Conservation (phyloP, 1,284 basidiomycete species). For the Malassezia restricta region DNA sequence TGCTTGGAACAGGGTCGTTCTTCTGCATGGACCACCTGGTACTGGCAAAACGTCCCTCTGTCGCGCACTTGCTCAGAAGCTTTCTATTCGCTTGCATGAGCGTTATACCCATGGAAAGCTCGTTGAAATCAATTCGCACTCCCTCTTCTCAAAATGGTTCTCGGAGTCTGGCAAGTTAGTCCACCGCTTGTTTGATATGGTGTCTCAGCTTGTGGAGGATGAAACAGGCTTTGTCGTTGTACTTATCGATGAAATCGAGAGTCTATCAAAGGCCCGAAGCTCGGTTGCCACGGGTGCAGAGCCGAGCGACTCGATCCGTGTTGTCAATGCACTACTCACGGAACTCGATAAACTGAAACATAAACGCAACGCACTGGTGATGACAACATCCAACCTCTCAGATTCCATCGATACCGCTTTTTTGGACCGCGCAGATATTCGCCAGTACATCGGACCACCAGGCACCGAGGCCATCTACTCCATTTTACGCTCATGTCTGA, state of each 20-base stretch:
- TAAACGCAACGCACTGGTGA: slow-evolving; percentile 80
- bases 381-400: slow-evolving; percentile 91
- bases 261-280: slow-evolving; percentile 78
- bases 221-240: slow-evolving; percentile 83
- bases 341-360: slow-evolving; percentile 91
- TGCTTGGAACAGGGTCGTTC: slow-evolving; percentile 83
- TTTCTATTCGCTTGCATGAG: slow-evolving; percentile 75
- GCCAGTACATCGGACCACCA: slow-evolving; percentile 84
- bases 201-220: slow-evolving; percentile 76
- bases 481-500: slow-evolving; percentile 71
- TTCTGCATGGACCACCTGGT: slow-evolving; percentile 91
- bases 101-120: slow-evolving; percentile 75
- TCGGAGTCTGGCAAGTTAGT: slow-evolving; percentile 97
- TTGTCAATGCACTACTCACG: slow-evolving; percentile 91
- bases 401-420: slow-evolving; percentile 92
- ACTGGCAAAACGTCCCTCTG: slow-evolving; percentile 95
- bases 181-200: slow-evolving; percentile 75
- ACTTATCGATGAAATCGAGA: slow-evolving; percentile 95
- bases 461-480: slow-evolving; percentile 81
- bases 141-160: slow-evolving; percentile 53
- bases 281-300: slow-evolving; percentile 89
- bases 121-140: slow-evolving; percentile 71
- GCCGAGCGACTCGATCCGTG: slow-evolving; percentile 85
- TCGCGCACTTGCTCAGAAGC: slow-evolving; percentile 84
- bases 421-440: slow-evolving; percentile 89